phyloP scores from a whole-genome alignment of 169 alveolate genomes.

The Cryptosporidium sp. region DNA sequence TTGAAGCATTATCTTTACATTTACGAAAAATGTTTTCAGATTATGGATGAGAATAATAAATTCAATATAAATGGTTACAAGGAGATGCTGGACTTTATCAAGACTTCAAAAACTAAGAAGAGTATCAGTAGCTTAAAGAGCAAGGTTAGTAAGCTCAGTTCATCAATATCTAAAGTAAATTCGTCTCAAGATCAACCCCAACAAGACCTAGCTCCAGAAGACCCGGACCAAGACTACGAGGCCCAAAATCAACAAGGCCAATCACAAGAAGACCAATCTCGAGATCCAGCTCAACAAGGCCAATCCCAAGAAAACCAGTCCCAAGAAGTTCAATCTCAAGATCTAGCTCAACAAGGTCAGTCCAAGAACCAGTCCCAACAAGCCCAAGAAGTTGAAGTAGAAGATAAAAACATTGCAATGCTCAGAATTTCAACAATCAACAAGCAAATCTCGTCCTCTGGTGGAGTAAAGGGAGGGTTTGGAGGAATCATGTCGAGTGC shows the following conservation, averaged over 20 bases:
- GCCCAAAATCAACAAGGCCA: background rate
- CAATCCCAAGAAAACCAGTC: background rate
- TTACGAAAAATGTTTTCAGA: conserved; percentile 83
- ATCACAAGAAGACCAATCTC: background rate
- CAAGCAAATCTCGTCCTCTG: background rate
- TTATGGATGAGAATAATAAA: conserved; percentile 77
- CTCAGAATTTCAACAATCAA: background rate
- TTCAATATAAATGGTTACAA: conserved; percentile 74
- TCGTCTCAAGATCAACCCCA: background rate
- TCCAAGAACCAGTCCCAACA: background rate
- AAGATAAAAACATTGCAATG: conserved; percentile 9
- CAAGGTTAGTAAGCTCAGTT: conserved; percentile 22
- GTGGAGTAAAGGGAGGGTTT: background rate
- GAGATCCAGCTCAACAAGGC: background rate
- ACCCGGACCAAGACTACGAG: background rate
- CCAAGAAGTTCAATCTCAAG: background rate
- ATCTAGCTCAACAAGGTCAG: background rate
- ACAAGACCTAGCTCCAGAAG: background rate
- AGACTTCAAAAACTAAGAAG: conserved; percentile 14
- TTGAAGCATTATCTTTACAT: conserved; percentile 92
- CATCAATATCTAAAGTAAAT: background rate
- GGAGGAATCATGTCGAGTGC: background rate
- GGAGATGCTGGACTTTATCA: conserved; percentile 71
- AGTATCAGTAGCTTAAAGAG: conserved; percentile 24
- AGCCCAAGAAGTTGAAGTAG: background rate